These are phyloP conservation scores for Ganoderma resinaceum DNA, from an alignment of 1,284 basidiomycete species.

Conservation along the genomic window DNA sequence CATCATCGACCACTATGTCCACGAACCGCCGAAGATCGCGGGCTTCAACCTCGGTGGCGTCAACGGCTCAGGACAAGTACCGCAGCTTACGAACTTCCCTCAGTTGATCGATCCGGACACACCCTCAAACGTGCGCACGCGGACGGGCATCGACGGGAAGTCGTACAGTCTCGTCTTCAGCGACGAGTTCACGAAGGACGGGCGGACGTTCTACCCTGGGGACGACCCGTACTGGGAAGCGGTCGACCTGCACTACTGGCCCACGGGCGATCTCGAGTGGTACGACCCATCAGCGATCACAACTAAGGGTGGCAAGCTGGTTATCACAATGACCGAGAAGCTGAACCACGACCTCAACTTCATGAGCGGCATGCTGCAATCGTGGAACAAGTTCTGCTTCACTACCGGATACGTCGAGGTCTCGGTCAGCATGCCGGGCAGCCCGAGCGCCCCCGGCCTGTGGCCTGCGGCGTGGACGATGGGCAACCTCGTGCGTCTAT, in stretches of 20 bases:
- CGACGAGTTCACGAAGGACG: slow-evolving; percentile 90
- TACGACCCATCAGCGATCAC: slow-evolving; percentile 80
- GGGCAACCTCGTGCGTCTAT: slow-evolving; percentile 52
- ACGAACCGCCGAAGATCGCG: slow-evolving; percentile 37
- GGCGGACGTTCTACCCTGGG: slow-evolving; percentile 79
- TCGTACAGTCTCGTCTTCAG: slow-evolving; percentile 88
- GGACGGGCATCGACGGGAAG: slow-evolving; percentile 70
- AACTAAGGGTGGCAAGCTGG: slow-evolving; percentile 74
- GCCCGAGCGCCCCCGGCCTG: slow-evolving; percentile 68
- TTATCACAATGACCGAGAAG: slow-evolving; percentile 75
- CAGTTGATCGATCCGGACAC: slow-evolving; percentile 75
- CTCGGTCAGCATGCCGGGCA: slow-evolving; percentile 83
- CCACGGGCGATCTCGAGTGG: slow-evolving; percentile 88
- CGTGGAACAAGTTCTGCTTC: slow-evolving; percentile 96
- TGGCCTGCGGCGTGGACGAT: slow-evolving; percentile 67
- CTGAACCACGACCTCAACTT: slow-evolving; percentile 79
- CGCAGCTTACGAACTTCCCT: slow-evolving; percentile 63
- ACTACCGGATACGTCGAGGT: slow-evolving; percentile 92
- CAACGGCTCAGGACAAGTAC: slow-evolving; percentile 76
- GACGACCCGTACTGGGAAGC: slow-evolving; percentile 86
- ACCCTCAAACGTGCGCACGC: slow-evolving; percentile 55
- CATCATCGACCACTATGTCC: slow-evolving; percentile 62
- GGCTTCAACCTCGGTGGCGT: slow-evolving; percentile 82
- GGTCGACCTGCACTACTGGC: slow-evolving; percentile 77
- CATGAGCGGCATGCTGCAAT: slow-evolving; percentile 79